Evolutionary conservation across 2,329 filamentous ascomycete genomes (phyloP), one percentile per base, ranked within the genome.

Genomic region (Talaromyces sp.): DNA sequence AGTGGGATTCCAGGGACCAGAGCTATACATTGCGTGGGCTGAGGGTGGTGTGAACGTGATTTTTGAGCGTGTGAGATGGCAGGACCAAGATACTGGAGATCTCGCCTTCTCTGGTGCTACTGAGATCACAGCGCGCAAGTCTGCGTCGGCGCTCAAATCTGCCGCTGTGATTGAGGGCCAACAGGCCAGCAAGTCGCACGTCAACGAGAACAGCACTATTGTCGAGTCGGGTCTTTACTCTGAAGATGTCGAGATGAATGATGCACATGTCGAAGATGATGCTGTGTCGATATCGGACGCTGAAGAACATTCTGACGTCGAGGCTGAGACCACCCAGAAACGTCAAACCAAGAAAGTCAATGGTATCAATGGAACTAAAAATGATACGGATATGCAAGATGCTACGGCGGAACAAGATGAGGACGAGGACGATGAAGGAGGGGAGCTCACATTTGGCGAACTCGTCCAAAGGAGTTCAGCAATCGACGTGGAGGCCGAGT

Each of bases 401-500:
- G 75, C 73, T n/a, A 74, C 43, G 10, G 61, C 37, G 10, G 72
- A 70, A 22, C 70, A 74, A 41, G 68, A 70, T 15, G 73, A 77
- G 9, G 75, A 72, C 7, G 74, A 77, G 45, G 81, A 79, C 47
- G 81, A 82, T 45, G 77, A 75, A 63, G 72, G 72, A 19, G 79
- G 72, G 22, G 85, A 86, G 68, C 90, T 92, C 3, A 91, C 92
- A 0, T 96, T 98, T 75, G 94, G 93, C 71, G 94, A 98, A 74
- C 86, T 96, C 54, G 83, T 96, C 49, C 89, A 88, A 69, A 85
- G 85, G 56, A 83, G 87, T 70, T 87, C 88, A 64, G 86, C 89
- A 59, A 89, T 97, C 71, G 91, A 96, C 70, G 91, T 97, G 13
- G 78, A 79, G 69, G 78, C 77, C 35, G 78, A 73, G 82, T 86